Conservation (phyloP, 2,329 filamentous ascomycete genomes). For the Xylaria sp. region DNA sequence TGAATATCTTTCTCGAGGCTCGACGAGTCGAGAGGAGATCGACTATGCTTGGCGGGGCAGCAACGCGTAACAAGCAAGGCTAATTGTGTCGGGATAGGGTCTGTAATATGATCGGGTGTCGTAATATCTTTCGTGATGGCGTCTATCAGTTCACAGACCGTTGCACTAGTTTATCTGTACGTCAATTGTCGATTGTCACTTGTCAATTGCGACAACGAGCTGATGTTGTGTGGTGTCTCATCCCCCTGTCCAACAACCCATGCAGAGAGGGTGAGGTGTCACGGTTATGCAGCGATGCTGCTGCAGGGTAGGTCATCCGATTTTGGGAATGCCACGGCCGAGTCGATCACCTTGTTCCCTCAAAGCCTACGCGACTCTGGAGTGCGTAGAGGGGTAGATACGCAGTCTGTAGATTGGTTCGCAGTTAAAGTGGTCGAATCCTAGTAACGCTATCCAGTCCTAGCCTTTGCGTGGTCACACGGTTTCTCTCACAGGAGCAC, state of each 20-base stretch:
- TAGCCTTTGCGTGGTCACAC: too few relatives aligned
- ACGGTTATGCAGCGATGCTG: not conserved
- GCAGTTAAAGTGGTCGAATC: too few relatives aligned
- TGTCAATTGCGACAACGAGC: not conserved
- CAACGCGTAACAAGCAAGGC: too few relatives aligned
- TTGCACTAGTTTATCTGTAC: not conserved
- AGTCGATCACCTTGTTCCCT: slow-evolving; percentile 8
- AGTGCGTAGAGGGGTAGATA: too few relatives aligned
- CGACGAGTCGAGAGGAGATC: not conserved
- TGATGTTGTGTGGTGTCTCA: slow-evolving; percentile 6
- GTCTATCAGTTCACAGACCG: too few relatives aligned
- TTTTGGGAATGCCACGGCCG: slow-evolving; percentile 13
- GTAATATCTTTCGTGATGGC: not conserved
- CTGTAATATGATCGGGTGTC: too few relatives aligned
- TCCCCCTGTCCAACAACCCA: not conserved
- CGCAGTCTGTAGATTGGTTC: too few relatives aligned
- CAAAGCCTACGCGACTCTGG: too few relatives aligned
- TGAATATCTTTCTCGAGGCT: not conserved
- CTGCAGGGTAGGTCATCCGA: slow-evolving; percentile 26
- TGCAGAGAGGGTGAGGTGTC: slow-evolving; percentile 12
- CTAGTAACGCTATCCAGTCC: too few relatives aligned
- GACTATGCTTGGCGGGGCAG: not conserved
- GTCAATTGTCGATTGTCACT: too few relatives aligned
- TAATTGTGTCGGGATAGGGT: too few relatives aligned
- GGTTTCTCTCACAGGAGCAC: too few relatives aligned